Conservation (phyloP, 768 basidiomycete species). For the Tricholoma bakamatsutake region DNA sequence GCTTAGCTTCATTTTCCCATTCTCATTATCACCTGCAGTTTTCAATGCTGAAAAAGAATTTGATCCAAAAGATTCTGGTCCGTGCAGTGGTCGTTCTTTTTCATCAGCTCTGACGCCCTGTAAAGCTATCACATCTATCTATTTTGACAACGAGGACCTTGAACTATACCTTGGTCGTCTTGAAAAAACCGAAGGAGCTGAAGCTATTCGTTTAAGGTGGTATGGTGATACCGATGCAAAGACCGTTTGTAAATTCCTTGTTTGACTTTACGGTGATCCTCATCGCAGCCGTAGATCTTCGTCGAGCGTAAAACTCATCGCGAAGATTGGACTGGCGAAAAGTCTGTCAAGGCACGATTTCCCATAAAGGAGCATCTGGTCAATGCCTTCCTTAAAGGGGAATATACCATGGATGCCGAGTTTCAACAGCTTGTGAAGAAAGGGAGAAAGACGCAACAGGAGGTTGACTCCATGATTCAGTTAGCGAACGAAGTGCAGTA, state of each 20-base stretch:
- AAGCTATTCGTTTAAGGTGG: constrained; percentile 95
- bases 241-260: constrained; percentile 45
- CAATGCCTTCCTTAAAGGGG: constrained; percentile 84
- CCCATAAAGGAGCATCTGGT: constrained; percentile 91
- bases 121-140: constrained; percentile 91
- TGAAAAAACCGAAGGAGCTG: constrained; percentile 98
- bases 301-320: constrained; percentile 90
- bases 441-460: constrained; percentile 89
- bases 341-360: constrained; percentile 96
- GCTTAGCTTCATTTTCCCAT: neutral
- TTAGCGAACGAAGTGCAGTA: constrained; percentile 98
- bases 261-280: neutral
- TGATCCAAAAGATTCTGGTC: constrained; percentile 76
- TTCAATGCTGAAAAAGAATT: constrained; percentile 95
- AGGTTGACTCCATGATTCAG: constrained; percentile 92
- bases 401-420: constrained; percentile 90
- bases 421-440: constrained; percentile 81
- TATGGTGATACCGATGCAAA: constrained; percentile 86
- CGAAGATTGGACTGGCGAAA: constrained; percentile 99
- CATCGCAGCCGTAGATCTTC: constrained; percentile 50
- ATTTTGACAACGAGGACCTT: constrained; percentile 93
- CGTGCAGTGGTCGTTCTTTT: constrained; percentile 8
- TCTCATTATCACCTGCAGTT: constrained; percentile 38
- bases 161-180: constrained; percentile 94
- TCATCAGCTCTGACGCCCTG: neutral